These are phyloP conservation scores for Pezicula radicicola DNA, from an alignment of 2,329 filamentous ascomycete species.

Conservation along the genomic window DNA sequence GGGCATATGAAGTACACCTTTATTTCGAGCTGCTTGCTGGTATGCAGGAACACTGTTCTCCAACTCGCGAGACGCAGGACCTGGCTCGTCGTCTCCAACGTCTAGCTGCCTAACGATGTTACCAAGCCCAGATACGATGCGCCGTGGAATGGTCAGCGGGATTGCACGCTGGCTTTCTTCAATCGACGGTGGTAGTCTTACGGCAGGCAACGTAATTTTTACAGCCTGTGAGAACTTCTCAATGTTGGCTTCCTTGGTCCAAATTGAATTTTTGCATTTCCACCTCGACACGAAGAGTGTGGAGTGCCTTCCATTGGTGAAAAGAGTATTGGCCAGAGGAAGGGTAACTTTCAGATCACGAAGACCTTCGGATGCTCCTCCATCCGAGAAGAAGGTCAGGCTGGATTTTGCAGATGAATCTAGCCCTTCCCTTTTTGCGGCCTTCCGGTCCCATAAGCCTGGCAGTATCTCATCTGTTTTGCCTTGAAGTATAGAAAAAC, in stretches of 20 bases:
- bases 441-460: constrained; percentile 36
- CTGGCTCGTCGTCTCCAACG: constrained; percentile 35
- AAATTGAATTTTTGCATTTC: constrained; percentile 15
- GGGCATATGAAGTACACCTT: not conserved
- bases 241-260: constrained; percentile 6
- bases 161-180: constrained; percentile 47
- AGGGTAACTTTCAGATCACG: constrained; percentile 33
- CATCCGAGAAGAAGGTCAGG: constrained; percentile 14
- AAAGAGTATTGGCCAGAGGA: constrained; percentile 75
- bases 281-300: constrained; percentile 50
- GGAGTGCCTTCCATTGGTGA: constrained; percentile 63
- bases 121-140: constrained; percentile 65
- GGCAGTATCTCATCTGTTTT: constrained; percentile 39
- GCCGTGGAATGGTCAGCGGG: constrained; percentile 60
- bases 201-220: constrained; percentile 8
- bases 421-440: not conserved
- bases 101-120: constrained; percentile 72
- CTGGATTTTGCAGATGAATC: constrained; percentile 12
- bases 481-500: constrained; percentile 52
- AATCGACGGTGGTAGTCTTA: constrained; percentile 1
- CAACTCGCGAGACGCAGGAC: constrained; percentile 69
- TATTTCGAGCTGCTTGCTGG: constrained; percentile 36
- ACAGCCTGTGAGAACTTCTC: constrained; percentile 16
- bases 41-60: constrained; percentile 61
- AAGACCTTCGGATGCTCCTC: not conserved